Conservation (phyloP, 2,329 filamentous ascomycete species). For the Didymella arachidicola region DNA sequence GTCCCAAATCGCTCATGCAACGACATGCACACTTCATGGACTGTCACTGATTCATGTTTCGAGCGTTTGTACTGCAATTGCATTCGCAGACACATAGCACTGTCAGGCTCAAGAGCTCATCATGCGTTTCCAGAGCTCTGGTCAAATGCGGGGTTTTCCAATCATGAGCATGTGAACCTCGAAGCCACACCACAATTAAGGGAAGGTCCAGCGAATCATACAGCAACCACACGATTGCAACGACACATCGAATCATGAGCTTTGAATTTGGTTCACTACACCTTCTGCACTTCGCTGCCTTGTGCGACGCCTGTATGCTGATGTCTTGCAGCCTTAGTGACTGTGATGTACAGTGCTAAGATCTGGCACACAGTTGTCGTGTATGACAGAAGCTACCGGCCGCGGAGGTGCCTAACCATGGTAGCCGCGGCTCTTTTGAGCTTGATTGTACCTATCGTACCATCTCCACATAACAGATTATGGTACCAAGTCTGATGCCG, state of each 20-base stretch:
- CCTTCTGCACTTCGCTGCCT: constrained; percentile 4
- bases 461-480: constrained; percentile 3
- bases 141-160: constrained; percentile 36
- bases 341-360: constrained; percentile 4
- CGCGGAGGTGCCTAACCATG: constrained; percentile 27
- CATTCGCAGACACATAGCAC: neutral
- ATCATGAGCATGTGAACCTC: constrained; percentile 36
- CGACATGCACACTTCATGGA: neutral
- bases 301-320: constrained; percentile 14
- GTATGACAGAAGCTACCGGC: constrained; percentile 29
- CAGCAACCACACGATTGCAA: constrained; percentile 13
- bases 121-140: constrained; percentile 4
- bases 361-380: constrained; percentile 15
- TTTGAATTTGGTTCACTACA: constrained; percentile 12
- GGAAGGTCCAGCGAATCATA: constrained; percentile 35
- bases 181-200: constrained; percentile 22
- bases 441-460: constrained; percentile 8
- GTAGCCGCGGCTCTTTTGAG: constrained; percentile 5
- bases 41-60: neutral
- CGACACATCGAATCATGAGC: constrained; percentile 24
- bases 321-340: constrained; percentile 9
- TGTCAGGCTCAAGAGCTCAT: constrained; percentile 4
- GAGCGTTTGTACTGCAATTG: constrained; percentile 1
- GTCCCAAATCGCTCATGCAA: constrained; percentile 14
- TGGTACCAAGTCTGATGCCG: constrained; percentile 9